phyloP scores from a whole-genome alignment of 345 rosid species.

The Lepidium africanum region DNA sequence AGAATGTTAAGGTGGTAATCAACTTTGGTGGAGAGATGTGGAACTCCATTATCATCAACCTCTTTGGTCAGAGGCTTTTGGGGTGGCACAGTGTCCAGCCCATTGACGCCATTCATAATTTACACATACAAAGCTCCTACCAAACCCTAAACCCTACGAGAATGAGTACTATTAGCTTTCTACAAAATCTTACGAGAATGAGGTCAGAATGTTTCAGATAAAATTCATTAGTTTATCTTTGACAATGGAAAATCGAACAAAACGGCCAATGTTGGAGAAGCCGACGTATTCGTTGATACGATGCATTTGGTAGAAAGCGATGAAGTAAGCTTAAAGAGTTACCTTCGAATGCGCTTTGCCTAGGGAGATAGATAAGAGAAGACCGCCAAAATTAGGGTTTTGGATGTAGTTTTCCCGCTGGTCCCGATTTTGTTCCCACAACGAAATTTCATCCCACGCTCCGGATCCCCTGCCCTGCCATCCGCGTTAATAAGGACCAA shows the following conservation, averaged over 20 bases:
- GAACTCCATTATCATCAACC: neutral
- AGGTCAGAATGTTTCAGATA: neutral
- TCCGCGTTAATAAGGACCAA: neutral
- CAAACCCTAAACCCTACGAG: neutral
- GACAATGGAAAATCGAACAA: neutral
- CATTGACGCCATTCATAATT: slow-evolving; percentile 10
- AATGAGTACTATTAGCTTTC: neutral
- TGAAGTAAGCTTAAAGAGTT: neutral
- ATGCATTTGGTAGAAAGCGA: neutral
- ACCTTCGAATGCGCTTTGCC: slow-evolving; percentile 6
- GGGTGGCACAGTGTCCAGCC: neutral
- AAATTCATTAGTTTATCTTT: neutral
- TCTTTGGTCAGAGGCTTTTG: neutral
- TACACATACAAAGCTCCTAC: neutral
- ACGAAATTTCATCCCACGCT: neutral
- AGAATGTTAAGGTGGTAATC: slow-evolving; percentile 45
- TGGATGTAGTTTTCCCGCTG: neutral
- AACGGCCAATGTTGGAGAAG: neutral
- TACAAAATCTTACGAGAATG: neutral
- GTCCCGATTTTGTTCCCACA: neutral
- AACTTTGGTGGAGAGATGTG: slow-evolving; percentile 28
- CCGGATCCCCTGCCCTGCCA: neutral
- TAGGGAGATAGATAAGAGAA: neutral
- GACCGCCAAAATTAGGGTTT: slow-evolving; percentile 18
- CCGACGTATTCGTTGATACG: neutral